Evolutionary conservation across 1,139 yeast species (phyloP).

Genomic region (Blastobotrys arbuscula): DNA sequence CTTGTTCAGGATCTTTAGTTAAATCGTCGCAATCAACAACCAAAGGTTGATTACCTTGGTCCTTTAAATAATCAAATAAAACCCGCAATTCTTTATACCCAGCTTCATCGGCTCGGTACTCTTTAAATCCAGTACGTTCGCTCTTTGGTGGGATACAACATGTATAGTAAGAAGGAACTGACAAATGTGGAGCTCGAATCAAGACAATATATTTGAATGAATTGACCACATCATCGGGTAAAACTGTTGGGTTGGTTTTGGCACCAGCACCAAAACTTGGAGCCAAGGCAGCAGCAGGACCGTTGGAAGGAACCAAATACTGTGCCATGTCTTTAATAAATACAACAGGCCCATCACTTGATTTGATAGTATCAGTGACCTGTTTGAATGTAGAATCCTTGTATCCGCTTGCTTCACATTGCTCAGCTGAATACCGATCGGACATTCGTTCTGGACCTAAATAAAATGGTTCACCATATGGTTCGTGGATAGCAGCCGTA

Average conservation of each 20-base stretch:
- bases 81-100: constrained; percentile 29
- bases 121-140: constrained; percentile 27
- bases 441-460: constrained; percentile 28
- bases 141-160: constrained; percentile 29
- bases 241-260: constrained; percentile 21
- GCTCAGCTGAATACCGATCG: constrained; percentile 20
- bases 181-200: constrained; percentile 28
- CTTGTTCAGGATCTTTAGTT: constrained; percentile 22
- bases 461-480: constrained; percentile 30
- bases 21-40: constrained; percentile 28
- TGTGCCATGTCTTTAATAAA: constrained; percentile 31
- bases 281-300: constrained; percentile 1
- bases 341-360: constrained; percentile 14
- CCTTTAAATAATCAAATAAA: constrained; percentile 24
- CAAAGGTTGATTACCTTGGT: constrained; percentile 19
- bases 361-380: constrained; percentile 18
- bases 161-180: constrained; percentile 29
- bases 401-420: constrained; percentile 17
- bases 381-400: constrained; percentile 19
- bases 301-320: constrained; percentile 24
- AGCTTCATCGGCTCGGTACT: constrained; percentile 26
- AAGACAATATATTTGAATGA: constrained; percentile 24
- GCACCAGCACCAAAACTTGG: background rate
- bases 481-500: constrained; percentile 26
- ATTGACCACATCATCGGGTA: constrained; percentile 20